Conservation (phyloP, 2,329 filamentous ascomycete genomes). For the Calonectria hongkongensis region DNA sequence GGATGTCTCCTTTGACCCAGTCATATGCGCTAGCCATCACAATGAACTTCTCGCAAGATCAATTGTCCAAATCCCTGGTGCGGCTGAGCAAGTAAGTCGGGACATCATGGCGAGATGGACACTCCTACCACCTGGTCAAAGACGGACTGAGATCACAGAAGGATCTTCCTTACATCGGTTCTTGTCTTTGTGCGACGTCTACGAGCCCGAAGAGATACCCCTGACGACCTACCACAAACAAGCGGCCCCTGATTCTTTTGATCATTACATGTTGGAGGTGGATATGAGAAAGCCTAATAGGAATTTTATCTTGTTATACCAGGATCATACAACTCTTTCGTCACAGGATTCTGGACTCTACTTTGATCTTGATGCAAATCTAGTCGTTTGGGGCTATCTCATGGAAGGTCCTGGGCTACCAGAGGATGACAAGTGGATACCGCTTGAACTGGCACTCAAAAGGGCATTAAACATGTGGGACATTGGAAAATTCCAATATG, state of each 20-base stretch:
- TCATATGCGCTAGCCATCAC: neutral
- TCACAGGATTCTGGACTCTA: neutral
- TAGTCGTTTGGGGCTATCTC: neutral
- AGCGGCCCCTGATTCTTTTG: neutral
- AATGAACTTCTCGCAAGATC: conserved; percentile 3
- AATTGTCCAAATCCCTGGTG: neutral
- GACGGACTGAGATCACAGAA: neutral
- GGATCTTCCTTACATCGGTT: neutral
- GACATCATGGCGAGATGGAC: neutral
- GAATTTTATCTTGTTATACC: neutral
- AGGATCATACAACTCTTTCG: neutral
- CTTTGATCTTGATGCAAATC: neutral
- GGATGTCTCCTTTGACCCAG: neutral
- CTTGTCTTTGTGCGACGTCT: neutral
- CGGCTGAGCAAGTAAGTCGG: neutral
- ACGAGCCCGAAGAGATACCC: neutral
- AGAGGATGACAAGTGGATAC: neutral
- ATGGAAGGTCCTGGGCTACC: neutral
- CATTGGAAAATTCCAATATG: neutral
- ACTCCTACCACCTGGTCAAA: neutral
- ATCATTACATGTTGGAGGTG: neutral
- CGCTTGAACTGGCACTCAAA: neutral
- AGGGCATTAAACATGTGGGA: neutral
- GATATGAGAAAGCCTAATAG: neutral
- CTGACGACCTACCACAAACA: neutral